A percentile compares a stretch with the other conserved stretches of the same genome.
Conservation (phyloP, 2,329 filamentous ascomycete species). For the Magnaporthiopsis poae region DNA sequence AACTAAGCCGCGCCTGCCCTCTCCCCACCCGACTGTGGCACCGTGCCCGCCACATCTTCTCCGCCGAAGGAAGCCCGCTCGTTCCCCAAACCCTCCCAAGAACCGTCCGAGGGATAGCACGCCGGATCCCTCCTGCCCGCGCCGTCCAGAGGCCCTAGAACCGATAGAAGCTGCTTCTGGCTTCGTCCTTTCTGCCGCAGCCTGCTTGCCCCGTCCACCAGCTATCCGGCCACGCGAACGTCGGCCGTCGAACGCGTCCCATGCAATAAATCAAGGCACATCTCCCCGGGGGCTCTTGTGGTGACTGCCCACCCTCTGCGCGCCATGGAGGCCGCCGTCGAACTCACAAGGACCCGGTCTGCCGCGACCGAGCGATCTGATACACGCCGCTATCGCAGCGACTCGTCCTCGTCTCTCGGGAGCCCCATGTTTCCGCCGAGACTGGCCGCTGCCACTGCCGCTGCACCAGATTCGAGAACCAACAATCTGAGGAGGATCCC, state of each 20-base stretch:
- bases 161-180: not conserved
- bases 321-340: slow-evolving; percentile 18
- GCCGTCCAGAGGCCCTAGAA: not conserved
- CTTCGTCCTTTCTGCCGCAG: not conserved
- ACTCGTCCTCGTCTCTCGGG: slow-evolving; percentile 8
- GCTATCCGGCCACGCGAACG: not conserved
- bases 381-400: slow-evolving; percentile 8
- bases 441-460: not conserved
- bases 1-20: not conserved
- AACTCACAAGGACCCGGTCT: slow-evolving; percentile 14
- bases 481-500: slow-evolving; percentile 9
- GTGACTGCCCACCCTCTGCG: not conserved
- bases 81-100: not conserved
- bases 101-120: not conserved
- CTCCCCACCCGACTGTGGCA: not conserved
- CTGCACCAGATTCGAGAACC: slow-evolving; percentile 12
- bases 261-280: not conserved
- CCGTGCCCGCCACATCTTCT: not conserved
- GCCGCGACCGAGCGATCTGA: slow-evolving; percentile 11
- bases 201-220: not conserved
- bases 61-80: not conserved
- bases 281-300: not conserved
- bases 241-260: not conserved
- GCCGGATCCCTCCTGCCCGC: not conserved
- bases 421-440: slow-evolving; percentile 7